A percentile compares a stretch with the other conserved stretches of the same genome.
These are phyloP conservation scores for Penicillium bialowiezense DNA, from an alignment of 495 filamentous ascomycete species.

Conservation along the genomic window DNA sequence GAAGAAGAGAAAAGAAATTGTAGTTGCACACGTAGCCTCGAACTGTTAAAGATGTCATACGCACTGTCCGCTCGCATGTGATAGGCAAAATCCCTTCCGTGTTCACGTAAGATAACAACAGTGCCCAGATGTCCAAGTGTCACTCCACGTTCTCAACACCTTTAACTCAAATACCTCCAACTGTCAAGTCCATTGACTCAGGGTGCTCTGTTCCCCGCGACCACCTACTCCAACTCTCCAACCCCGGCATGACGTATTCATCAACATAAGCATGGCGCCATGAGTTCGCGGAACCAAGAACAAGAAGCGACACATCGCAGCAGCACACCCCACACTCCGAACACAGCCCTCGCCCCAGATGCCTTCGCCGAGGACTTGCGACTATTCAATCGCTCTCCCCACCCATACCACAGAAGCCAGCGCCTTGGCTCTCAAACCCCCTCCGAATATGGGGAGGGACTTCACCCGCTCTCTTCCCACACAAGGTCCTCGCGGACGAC, in stretches of 20 bases:
- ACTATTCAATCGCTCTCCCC: conserved; percentile 67
- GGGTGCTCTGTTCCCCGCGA: neutral
- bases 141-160: conserved; percentile 5
- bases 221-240: neutral
- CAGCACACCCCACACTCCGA: conserved; percentile 17
- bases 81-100: conserved; percentile 30
- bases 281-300: conserved; percentile 41
- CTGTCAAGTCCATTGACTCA: conserved; percentile 2
- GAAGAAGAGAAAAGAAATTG: neutral
- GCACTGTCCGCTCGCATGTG: conserved; percentile 25
- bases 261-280: conserved; percentile 38
- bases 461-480: conserved; percentile 20
- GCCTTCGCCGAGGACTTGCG: conserved; percentile 35
- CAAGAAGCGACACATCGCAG: conserved; percentile 24
- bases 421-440: conserved; percentile 18
- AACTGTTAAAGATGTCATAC: conserved; percentile 6
- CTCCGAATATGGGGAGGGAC: conserved; percentile 27
- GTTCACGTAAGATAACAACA: conserved; percentile 30
- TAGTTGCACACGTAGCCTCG: neutral
- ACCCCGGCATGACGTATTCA: conserved; percentile 34
- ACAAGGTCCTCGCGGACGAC: conserved; percentile 49
- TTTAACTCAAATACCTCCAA: neutral
- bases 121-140: too few species aligned
- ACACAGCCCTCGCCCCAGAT: conserved; percentile 18
- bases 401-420: conserved; percentile 64